A percentile compares a stretch with the other conserved stretches of the same genome.
Conservation (phyloP, 176 grass and related monocot species). For the Echinochloa phyllopogon region DNA sequence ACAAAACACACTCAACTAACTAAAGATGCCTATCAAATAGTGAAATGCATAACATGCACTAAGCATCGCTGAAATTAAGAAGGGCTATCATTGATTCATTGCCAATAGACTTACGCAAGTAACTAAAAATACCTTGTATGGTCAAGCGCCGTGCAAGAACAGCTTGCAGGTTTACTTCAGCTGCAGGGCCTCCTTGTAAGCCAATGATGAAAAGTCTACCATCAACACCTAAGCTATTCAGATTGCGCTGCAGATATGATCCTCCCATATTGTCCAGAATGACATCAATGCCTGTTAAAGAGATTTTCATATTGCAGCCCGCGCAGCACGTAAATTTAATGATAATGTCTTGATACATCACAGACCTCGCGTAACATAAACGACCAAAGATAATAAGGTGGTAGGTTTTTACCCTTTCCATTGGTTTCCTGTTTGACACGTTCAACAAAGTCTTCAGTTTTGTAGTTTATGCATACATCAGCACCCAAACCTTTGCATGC, state of each 20-base stretch:
- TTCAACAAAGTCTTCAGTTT: conserved; percentile 83
- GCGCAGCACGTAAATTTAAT: neutral
- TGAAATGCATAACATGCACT: neutral
- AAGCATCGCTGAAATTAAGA: neutral
- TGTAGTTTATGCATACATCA: conserved; percentile 93
- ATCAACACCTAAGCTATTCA: conserved; percentile 69
- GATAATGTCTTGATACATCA: neutral
- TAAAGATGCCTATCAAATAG: neutral
- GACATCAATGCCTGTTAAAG: conserved; percentile 71
- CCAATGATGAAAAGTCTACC: conserved; percentile 90
- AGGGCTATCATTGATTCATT: neutral
- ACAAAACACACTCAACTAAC: no score
- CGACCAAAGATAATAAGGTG: neutral
- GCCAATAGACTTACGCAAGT: neutral
- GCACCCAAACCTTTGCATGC: conserved; percentile 84
- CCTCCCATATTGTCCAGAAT: conserved; percentile 89
- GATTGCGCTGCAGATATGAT: conserved; percentile 74
- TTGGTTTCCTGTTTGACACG: conserved; percentile 76
- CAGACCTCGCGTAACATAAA: neutral
- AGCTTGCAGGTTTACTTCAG: conserved; percentile 62
- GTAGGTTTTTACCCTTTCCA: conserved; percentile 64
- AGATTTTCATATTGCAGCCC: neutral
- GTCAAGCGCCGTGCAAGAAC: conserved; percentile 73
- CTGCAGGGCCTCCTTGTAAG: conserved; percentile 57
- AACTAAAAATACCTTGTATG: conserved; percentile 66